Evolutionary conservation across 2,329 filamentous ascomycete species (phyloP), one percentile per base, ranked within the genome.

Genomic region (Aureobasidium vineae): DNA sequence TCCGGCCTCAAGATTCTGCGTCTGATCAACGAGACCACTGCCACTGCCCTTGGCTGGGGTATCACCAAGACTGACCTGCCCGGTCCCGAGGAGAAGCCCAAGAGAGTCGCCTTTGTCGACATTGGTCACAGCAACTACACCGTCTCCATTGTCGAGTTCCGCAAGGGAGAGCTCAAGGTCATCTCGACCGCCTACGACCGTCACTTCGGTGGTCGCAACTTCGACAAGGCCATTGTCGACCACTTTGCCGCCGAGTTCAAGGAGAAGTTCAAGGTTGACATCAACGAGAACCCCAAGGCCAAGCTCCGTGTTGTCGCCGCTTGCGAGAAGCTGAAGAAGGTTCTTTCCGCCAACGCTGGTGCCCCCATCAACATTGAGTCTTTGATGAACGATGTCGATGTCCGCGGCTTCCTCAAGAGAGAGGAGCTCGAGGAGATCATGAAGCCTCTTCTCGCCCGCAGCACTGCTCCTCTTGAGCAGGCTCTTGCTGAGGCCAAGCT

Each of bases 291-390:
- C 82, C 86, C 88, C 71, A 97, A 97, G 83, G 95, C 94, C 67
- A 86, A 89, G 79, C 88, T 93, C 72, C 92, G 95, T 77, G 91
- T 96, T 73, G 85, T 90, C 49, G 88, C 92, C 69, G 92, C 91
- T 66, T 92, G 93, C 65, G 95, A 99, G 85, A 97, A 97, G 86
- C 83, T 96, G 77, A 99, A 99, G 89, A 98, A 98, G 88, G 89
- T 98, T 66, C 84, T 99, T 66, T 98, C 94, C 41, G 95, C 95
- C 77, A 98, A 98, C 82, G 90, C 93, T 72, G 86, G 90, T 76
- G 92, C 94, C 21, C 92, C 94, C 59, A 81, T 99, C 79, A 98
- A 93, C 84, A 96, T 99, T 75, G 95, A 99, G 83, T 97, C 93
- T 41, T 84, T 99, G 72, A 98, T 99, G 93, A 96, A 98, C 80